Percentiles rank a stretch among this genome's conserved stretches.
phyloP scores from a whole-genome alignment of 257 asterid genomes.

The Nicotiana sylvestris region DNA sequence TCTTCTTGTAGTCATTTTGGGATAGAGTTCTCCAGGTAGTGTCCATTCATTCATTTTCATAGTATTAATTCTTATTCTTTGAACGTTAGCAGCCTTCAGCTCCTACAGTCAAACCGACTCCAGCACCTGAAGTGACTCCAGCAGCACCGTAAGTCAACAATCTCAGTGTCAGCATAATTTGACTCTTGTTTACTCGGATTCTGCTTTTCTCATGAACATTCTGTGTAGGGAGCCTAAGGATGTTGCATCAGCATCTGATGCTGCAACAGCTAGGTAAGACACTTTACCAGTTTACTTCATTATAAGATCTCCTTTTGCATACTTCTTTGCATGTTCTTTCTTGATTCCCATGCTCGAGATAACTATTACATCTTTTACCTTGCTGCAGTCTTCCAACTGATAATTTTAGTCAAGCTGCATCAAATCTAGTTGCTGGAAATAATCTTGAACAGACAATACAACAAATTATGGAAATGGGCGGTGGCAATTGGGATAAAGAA shows the following conservation, averaged over 20 bases:
- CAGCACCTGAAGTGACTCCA: conserved; percentile 45
- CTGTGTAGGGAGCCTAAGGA: conserved; percentile 41
- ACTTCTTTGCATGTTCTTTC: neutral
- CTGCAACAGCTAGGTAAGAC: conserved; percentile 38
- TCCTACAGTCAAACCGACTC: conserved; percentile 33
- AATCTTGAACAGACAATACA: conserved; percentile 61
- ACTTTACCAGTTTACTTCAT: neutral
- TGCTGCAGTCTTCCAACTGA: conserved; percentile 38
- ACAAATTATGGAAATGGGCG: conserved; percentile 83
- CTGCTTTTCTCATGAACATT: conserved; percentile 15
- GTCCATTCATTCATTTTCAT: neutral
- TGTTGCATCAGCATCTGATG: conserved; percentile 38
- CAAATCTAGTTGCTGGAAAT: conserved; percentile 46
- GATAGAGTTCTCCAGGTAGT: neutral
- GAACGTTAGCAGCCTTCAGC: conserved; percentile 45
- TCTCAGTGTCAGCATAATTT: neutral
- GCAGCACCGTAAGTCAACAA: conserved; percentile 45
- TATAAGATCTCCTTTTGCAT: neutral
- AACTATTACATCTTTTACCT: conserved; percentile 19
- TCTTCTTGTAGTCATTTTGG: neutral
- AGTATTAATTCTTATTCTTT: too few relatives aligned
- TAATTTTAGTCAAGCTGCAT: conserved; percentile 42
- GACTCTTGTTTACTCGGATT: conserved; percentile 2
- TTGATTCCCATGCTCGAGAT: neutral
- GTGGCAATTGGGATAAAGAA: conserved; percentile 83